phyloP scores from a whole-genome alignment of 306 rosid species.

The Quercus rubra region DNA sequence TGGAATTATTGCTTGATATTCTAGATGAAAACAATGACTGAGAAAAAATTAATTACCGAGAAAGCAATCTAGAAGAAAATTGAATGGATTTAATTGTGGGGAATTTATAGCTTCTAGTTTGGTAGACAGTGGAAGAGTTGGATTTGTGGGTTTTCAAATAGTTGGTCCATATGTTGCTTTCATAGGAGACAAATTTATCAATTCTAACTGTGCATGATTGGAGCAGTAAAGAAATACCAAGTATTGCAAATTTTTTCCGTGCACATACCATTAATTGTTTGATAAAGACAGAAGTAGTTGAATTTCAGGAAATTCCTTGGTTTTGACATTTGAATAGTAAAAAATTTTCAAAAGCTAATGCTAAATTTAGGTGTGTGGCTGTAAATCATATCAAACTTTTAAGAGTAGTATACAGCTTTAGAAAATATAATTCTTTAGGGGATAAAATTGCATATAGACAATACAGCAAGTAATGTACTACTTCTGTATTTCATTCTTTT shows the following conservation, averaged over 20 bases:
- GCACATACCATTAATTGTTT: no score
- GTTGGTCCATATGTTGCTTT: not conserved
- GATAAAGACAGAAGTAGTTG: no score
- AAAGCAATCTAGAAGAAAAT: slow-evolving; percentile 4
- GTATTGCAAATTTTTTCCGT: no score
- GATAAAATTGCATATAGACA: no score
- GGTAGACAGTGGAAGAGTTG: not conserved
- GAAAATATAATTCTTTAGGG: no score
- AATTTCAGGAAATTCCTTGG: no score
- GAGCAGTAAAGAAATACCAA: not conserved
- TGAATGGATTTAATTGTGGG: not conserved
- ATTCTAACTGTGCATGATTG: slow-evolving; percentile 7
- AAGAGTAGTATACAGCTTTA: no score
- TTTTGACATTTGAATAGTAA: no score
- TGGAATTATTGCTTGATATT: not conserved
- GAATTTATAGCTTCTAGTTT: not conserved
- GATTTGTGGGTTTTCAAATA: slow-evolving; percentile 18
- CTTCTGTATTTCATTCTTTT: not conserved
- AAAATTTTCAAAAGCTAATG: no score
- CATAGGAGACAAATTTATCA: slow-evolving; percentile 10
- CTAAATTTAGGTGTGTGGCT: no score
- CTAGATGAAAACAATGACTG: not conserved
- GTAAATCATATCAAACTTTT: no score
- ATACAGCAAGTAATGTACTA: not conserved
- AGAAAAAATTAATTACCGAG: not conserved